Evolutionary conservation across 768 basidiomycete species (phyloP), one percentile per base, ranked within the genome.

Genomic region (Chiua virens): DNA sequence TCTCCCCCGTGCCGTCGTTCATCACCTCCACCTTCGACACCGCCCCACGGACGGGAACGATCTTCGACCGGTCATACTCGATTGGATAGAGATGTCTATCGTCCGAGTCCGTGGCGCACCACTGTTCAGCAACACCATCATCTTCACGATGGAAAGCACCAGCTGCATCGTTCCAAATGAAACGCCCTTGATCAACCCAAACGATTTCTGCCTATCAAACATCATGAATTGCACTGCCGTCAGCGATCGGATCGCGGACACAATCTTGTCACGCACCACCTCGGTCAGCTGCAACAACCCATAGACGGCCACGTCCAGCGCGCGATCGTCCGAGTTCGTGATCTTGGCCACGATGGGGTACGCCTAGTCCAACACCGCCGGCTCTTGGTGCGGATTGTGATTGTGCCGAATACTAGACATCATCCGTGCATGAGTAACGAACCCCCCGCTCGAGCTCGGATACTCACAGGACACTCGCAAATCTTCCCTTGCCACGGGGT

Each of bases 261-360:
- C 17, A 42, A 35, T 13, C 32, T 22, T 36, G 35, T 20, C n/a
- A 56, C 83, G 18, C 47, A 89, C 91, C 79, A 83, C 75, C 57
- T 89, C 89, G 3, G 55, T 91, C 90, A 92, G 92, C 47, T 92
- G 91, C 28, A 98, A 68, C 50, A 96, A 74, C n/a, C n/a, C 5
- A 89, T 78, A 49, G 10, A 92, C 72, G 5, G 77, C 71, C 14
- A 92, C 70, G 15, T 88, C 82, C 11, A 98, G 68, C 21, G 83
- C 77, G n/a, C 83, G 74, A 41, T 81, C 79, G n/a, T n/a, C n/a
- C n/a, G n/a, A n/a, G n/a, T n/a, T n/a, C n/a, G n/a, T 65, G 86
- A 89, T n/a, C n/a, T n/a, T n/a, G n/a, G n/a, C n/a, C n/a, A n/a
- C n/a, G n/a, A n/a, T n/a, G n/a, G n/a, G n/a, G n/a, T n/a, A n/a